Evolutionary conservation across 1,284 basidiomycete species (phyloP).

Genomic region (Cryptococcus sp.): DNA sequence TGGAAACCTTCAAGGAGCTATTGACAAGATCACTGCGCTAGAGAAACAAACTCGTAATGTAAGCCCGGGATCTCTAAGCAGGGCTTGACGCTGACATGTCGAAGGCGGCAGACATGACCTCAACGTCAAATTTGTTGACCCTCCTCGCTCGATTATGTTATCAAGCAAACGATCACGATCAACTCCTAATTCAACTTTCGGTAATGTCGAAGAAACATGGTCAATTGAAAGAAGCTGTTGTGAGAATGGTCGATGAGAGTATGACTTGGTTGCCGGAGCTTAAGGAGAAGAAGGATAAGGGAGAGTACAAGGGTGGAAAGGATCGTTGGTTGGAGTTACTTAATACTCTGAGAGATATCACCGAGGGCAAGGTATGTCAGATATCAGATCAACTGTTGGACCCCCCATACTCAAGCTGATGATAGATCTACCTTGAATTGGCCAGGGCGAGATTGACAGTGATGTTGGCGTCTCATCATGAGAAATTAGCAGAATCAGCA

Average conservation of each 20-base stretch:
- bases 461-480: slow-evolving; percentile 75
- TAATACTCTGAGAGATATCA: slow-evolving; percentile 83
- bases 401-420: not conserved
- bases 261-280: slow-evolving; percentile 76
- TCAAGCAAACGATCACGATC: slow-evolving; percentile 57
- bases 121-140: slow-evolving; percentile 81
- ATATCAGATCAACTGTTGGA: too few relatives aligned
- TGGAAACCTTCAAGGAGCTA: slow-evolving; percentile 73
- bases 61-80: too few relatives aligned
- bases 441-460: slow-evolving; percentile 91
- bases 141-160: slow-evolving; percentile 68
- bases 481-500: slow-evolving; percentile 54
- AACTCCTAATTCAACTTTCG: slow-evolving; percentile 69
- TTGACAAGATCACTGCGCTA: slow-evolving; percentile 82
- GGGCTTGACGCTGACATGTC: slow-evolving; percentile 14
- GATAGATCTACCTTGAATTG: slow-evolving; percentile 92
- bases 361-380: slow-evolving; percentile 81
- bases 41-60: slow-evolving; percentile 98
- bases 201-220: slow-evolving; percentile 93
- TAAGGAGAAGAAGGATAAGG: slow-evolving; percentile 41
- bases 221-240: slow-evolving; percentile 85
- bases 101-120: slow-evolving; percentile 86
- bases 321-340: slow-evolving; percentile 81
- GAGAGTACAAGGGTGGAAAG: slow-evolving; percentile 39
- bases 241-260: slow-evolving; percentile 81